Conservation (phyloP, 352 stramenopile genomes). For the Globisporangium spinosum region DNA sequence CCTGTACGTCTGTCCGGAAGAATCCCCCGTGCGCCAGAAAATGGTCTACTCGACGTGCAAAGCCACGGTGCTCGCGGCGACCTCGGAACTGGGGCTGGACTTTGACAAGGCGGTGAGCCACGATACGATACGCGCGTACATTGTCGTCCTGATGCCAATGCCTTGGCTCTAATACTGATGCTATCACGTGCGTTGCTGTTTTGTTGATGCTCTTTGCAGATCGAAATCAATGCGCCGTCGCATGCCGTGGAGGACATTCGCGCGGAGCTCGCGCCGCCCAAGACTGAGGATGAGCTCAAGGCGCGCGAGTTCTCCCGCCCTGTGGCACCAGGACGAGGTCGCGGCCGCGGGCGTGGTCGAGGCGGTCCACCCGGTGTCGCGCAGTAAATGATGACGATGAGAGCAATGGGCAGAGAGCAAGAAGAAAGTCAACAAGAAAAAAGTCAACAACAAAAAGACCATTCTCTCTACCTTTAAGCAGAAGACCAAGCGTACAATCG, state of each 20-base stretch:
- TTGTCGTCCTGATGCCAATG: not conserved
- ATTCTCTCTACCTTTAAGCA: not conserved
- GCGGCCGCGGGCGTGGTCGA: slow-evolving; percentile 53
- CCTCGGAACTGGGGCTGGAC: slow-evolving; percentile 51
- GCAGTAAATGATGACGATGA: not conserved
- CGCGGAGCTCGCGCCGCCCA: slow-evolving; percentile 43
- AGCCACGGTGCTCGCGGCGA: slow-evolving; percentile 74
- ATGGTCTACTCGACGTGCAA: slow-evolving; percentile 92
- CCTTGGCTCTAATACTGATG: not conserved
- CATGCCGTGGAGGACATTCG: slow-evolving; percentile 66
- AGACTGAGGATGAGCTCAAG: slow-evolving; percentile 62
- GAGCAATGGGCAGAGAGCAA: not conserved
- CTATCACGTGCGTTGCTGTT: not conserved
- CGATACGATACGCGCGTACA: not conserved
- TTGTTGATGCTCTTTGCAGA: slow-evolving; percentile 22
- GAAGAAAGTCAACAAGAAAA: not conserved
- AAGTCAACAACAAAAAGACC: slow-evolving; percentile 5
- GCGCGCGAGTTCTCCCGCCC: slow-evolving; percentile 73
- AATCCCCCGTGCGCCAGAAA: slow-evolving; percentile 80
- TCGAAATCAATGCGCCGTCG: slow-evolving; percentile 69
- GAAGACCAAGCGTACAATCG: not conserved
- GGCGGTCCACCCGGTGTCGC: slow-evolving; percentile 19
- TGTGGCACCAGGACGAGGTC: slow-evolving; percentile 51
- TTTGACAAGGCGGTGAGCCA: slow-evolving; percentile 62
- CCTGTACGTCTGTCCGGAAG: slow-evolving; percentile 89